Base-by-base conservation (phyloP, 352 stramenopile species). In the Phytopythium kandeliae region DNA sequence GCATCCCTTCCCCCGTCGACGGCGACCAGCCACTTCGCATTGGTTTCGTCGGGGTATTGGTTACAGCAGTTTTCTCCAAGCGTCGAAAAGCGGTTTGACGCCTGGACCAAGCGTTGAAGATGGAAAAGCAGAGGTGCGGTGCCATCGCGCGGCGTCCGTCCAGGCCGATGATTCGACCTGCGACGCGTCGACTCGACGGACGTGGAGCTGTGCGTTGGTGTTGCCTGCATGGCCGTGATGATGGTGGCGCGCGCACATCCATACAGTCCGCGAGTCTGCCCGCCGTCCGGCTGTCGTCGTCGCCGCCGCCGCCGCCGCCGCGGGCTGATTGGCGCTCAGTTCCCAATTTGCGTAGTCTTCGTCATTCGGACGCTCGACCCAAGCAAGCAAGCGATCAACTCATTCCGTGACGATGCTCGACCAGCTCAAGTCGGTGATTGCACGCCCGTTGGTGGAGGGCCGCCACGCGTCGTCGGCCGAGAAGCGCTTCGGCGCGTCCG, bases 351-450 rank as follows among this genome's bases (percentile, higher is more conserved):
- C 64, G 24, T 63, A 35, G 43, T 67, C 7, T 22, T 38, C 37
- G 46, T 60, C 38, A 51, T 50, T 59, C 31, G 36, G 30, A 54
- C 48, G 45, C 58, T 53, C 48, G 28, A 51, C 49, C 8, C 52
- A 55, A 43, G 11, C 42, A 15, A 21, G 15, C 40, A 54, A 57
- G 16, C 66, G 37, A 38, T 13, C 37, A 8, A 33, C 38, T 11
- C 21, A 9, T n/a, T 9, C 6, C 19, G 17, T 16, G 37, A 37
- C 34, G 46, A 89, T 89, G 78, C 62, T 89, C 54, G 73, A 89
- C 64, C 73, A 86, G 56, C 63, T 89, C 59, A 89, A 89, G 71
- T 72, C 68, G 63, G 73, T 83, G 34, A 63, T 89, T 38, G 41
- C 65, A 11, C 61, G 63, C 48, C 62, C 70, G 10, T 45, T 71